Conservation (phyloP, 306 rosid genomes). For the Casuarina equisetifolia region DNA sequence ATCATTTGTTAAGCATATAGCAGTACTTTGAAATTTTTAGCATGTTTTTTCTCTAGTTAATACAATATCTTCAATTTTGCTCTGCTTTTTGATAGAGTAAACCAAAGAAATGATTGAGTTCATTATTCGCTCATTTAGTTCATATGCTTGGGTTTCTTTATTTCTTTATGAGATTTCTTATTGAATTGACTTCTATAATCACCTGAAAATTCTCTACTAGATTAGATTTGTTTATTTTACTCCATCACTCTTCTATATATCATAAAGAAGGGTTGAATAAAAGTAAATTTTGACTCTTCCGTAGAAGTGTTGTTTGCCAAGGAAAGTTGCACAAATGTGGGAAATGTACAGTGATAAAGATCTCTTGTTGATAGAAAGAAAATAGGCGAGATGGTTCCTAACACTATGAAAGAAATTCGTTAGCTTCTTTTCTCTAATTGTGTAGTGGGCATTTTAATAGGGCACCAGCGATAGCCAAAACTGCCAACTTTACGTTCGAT, state of each 20-base stretch:
- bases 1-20: background rate
- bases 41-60: background rate
- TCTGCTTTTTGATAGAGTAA: background rate
- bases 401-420: background rate
- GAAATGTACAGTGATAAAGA: background rate
- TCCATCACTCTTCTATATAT: background rate
- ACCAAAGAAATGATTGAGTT: too few relatives aligned
- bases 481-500: background rate
- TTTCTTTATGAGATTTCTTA: too few relatives aligned
- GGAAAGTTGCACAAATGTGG: background rate
- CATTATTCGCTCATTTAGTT: too few relatives aligned
- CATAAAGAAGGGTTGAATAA: background rate
- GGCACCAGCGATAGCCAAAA: background rate
- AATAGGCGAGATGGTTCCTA: background rate
- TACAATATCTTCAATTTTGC: background rate
- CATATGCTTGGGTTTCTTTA: too few relatives aligned
- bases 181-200: too few relatives aligned
- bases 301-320: background rate
- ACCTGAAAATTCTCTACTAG: too few relatives aligned
- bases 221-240: background rate
- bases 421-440: background rate
- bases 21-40: background rate
- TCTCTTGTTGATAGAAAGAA: background rate
- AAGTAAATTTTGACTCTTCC: background rate
- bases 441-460: background rate